Evolutionary conservation across 441 rosid species (phyloP).

Genomic region (Theobroma grandiflorum): DNA sequence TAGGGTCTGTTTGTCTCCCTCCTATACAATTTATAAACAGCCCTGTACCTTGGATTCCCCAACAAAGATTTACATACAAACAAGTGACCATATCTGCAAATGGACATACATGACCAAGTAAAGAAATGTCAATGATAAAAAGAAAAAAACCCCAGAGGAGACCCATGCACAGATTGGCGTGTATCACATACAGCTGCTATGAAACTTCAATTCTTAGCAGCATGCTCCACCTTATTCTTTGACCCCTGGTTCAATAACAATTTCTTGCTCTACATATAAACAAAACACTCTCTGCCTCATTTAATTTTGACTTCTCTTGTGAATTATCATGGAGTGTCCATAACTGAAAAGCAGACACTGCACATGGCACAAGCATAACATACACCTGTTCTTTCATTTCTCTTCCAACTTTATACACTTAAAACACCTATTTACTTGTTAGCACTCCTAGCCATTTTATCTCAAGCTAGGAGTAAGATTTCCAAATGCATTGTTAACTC

Average conservation of each 20-base stretch:
- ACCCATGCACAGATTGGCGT: conserved; percentile 23
- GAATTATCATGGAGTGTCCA: conserved; percentile 38
- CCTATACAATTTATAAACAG: conserved; percentile 47
- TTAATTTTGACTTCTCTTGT: conserved; percentile 18
- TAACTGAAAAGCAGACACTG: conserved; percentile 54
- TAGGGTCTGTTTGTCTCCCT: conserved; percentile 23
- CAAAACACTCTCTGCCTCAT: conserved; percentile 36
- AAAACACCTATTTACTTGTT: conserved; percentile 47
- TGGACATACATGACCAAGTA: conserved; percentile 24
- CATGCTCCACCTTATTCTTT: conserved; percentile 41
- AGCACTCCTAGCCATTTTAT: conserved; percentile 45
- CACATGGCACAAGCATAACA: conserved; percentile 37
- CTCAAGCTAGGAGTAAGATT: conserved; percentile 36
- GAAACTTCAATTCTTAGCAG: conserved; percentile 36
- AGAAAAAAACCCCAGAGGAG: conserved; percentile 24
- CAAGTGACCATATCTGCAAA: conserved; percentile 29
- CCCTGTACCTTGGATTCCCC: conserved; percentile 31
- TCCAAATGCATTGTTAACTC: conserved; percentile 40
- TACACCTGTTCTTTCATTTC: conserved; percentile 39
- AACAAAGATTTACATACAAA: conserved; percentile 24
- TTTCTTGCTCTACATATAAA: conserved; percentile 37
- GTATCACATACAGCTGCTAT: conserved; percentile 26
- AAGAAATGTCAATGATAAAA: conserved; percentile 6
- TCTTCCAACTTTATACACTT: conserved; percentile 61
- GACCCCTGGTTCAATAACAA: conserved; percentile 34